These are phyloP conservation scores for Inga laurina DNA, from an alignment of 306 rosid species.

Conservation along the genomic window DNA sequence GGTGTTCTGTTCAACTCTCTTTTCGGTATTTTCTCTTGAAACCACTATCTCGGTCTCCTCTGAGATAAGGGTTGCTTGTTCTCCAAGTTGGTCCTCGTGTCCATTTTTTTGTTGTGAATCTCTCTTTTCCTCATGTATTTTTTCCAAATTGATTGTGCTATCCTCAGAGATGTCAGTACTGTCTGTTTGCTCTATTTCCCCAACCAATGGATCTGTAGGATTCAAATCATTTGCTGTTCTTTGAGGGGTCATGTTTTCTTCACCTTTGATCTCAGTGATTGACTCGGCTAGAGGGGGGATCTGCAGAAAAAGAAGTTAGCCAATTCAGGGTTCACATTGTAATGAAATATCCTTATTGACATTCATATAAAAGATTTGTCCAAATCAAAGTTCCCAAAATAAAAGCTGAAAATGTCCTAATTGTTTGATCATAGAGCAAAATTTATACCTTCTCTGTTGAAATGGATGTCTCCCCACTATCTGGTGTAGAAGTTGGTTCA, in stretches of 20 bases:
- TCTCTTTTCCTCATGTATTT: constrained; percentile 2
- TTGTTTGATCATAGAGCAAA: background rate
- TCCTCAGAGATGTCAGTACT: constrained; percentile 21
- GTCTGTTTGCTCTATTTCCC: no score
- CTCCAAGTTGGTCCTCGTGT: constrained; percentile 10
- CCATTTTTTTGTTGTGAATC: constrained; percentile 30
- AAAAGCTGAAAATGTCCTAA: constrained; percentile 4
- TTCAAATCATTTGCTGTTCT: no score
- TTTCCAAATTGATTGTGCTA: constrained; percentile 6
- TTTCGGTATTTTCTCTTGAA: constrained; percentile 13
- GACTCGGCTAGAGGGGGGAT: no score
- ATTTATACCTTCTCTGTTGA: constrained; percentile 32
- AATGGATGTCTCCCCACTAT: constrained; percentile 1
- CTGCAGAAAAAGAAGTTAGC: no score
- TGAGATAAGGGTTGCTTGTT: background rate
- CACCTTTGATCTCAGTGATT: no score
- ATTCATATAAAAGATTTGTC: no score
- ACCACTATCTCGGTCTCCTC: constrained; percentile 26
- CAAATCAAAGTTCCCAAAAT: background rate
- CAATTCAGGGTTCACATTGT: no score
- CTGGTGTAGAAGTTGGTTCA: constrained; percentile 18
- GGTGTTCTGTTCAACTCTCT: background rate
- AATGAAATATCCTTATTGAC: no score
- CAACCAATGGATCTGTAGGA: no score
- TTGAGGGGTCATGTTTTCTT: no score